A percentile compares a stretch with the other conserved stretches of the same genome.
Conservation (phyloP, 2,329 filamentous ascomycete genomes). For the Cladosporium sp. region DNA sequence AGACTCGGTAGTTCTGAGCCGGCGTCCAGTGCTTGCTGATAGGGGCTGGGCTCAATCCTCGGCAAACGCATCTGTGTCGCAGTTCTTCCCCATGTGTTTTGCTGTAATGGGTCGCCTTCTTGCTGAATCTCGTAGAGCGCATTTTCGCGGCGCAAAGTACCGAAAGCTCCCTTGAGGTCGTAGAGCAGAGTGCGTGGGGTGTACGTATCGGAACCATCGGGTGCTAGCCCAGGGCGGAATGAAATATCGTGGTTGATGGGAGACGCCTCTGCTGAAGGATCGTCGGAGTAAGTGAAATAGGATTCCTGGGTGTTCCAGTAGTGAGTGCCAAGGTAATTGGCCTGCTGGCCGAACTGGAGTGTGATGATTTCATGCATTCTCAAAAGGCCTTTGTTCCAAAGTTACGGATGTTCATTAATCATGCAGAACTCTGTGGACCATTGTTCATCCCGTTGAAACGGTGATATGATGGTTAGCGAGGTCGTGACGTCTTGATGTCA, state of each 20-base stretch:
- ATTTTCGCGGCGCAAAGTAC: constrained; percentile 79
- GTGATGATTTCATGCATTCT: constrained; percentile 92
- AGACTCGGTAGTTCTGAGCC: constrained; percentile 60
- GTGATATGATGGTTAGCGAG: too few relatives aligned
- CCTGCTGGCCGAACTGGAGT: constrained; percentile 84
- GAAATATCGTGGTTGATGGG: constrained; percentile 78
- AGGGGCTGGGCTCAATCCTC: constrained; percentile 63
- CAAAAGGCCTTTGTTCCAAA: too few relatives aligned
- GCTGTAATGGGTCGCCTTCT: constrained; percentile 32
- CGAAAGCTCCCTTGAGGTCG: constrained; percentile 90
- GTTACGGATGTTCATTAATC: too few relatives aligned
- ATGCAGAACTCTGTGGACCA: too few relatives aligned
- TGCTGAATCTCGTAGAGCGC: constrained; percentile 67
- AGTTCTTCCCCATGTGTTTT: constrained; percentile 53
- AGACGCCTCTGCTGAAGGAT: constrained; percentile 44
- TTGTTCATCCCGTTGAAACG: too few relatives aligned
- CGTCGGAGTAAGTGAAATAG: constrained; percentile 81
- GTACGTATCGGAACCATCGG: constrained; percentile 83
- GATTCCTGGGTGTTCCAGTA: constrained; percentile 99
- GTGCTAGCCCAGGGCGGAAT: constrained; percentile 75
- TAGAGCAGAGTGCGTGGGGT: constrained; percentile 89
- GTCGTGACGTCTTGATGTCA: too few relatives aligned
- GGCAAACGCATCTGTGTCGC: constrained; percentile 63
- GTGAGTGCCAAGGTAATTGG: constrained; percentile 89
- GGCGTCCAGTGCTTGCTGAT: constrained; percentile 72